phyloP scores from a whole-genome alignment of 352 stramenopile species.

The Phytophthora colocasiae region DNA sequence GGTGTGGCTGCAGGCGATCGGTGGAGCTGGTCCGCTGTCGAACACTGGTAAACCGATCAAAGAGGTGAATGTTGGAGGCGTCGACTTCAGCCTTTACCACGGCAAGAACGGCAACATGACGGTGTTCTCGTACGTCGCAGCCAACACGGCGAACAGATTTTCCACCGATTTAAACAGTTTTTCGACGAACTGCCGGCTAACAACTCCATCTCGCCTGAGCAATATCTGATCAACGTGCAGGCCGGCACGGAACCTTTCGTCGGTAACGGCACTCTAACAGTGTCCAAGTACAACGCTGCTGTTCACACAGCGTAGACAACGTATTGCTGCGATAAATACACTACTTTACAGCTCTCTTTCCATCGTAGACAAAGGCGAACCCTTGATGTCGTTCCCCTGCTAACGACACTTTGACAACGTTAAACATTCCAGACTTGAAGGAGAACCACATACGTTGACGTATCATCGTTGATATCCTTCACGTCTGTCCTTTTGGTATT shows the following conservation, averaged over 20 bases:
- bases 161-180: background rate
- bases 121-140: background rate
- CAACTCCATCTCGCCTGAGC: background rate
- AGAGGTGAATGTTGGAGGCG: slow-evolving; percentile 1
- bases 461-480: too few species aligned
- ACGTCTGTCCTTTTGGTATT: too few species aligned
- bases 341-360: too few species aligned
- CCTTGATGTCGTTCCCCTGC: too few species aligned
- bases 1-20: background rate
- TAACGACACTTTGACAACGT: too few species aligned
- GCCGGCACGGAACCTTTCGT: background rate
- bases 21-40: slow-evolving; percentile 1
- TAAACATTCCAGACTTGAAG: too few species aligned
- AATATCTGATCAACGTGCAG: background rate
- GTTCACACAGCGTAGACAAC: background rate
- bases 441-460: too few species aligned
- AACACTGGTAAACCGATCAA: slow-evolving; percentile 17
- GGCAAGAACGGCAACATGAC: background rate
- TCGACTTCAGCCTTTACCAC: background rate
- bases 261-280: background rate
- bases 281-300: background rate
- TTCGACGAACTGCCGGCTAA: background rate
- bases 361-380: too few species aligned
- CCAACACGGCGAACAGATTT: background rate
- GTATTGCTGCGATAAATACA: too few species aligned